Base-by-base conservation (phyloP, 78 protist species). In the Pigoraptor vietnamica region DNA sequence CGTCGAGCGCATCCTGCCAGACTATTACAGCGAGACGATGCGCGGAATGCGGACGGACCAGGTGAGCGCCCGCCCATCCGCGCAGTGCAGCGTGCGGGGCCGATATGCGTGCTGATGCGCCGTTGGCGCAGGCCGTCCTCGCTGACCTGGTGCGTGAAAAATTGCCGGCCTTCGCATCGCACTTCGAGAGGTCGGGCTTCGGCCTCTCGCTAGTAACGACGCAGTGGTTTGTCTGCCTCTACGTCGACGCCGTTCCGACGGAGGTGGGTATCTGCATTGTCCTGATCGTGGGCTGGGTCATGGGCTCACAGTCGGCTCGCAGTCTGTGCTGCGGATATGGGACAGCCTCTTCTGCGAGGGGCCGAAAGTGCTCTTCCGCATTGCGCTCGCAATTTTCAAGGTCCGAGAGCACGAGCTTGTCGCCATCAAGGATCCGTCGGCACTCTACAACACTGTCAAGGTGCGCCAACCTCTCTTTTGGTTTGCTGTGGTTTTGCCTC, bases 221-320 rank as follows among this genome's bases (percentile, higher is more conserved):
- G 38, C 9, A n/a, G 9, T 96, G 97, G 97, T 95, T 95, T 82
- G 33, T 96, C 40, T 92, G 94, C 55, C 32, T 96, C n/a, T 96
- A 92, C 56, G 81, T 96, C 9, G 89, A 94, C 2, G 90, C 91
- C 87, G 90, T 96, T 23, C 95, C 95, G 36, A 21, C 19, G 32
- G 67, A 48, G 67, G 67, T n/a, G n/a, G n/a, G n/a, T n/a, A n/a
- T n/a, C n/a, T n/a, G n/a, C n/a, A n/a, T n/a, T n/a, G n/a, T n/a
- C n/a, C n/a, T n/a, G n/a, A n/a, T n/a, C n/a, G n/a, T n/a, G n/a
- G n/a, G n/a, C n/a, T n/a, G n/a, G n/a, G n/a, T n/a, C n/a, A n/a
- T n/a, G n/a, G n/a, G n/a, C n/a, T n/a, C n/a, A n/a, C n/a, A n/a
- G n/a, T n/a, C 19, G 67, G 67, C 67, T 93, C 89, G 9, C 94